Percentiles rank a stretch among this genome's conserved stretches.
Evolutionary conservation across 495 filamentous ascomycete genomes (phyloP).

Genomic region (Friedmanniomyces simplex): DNA sequence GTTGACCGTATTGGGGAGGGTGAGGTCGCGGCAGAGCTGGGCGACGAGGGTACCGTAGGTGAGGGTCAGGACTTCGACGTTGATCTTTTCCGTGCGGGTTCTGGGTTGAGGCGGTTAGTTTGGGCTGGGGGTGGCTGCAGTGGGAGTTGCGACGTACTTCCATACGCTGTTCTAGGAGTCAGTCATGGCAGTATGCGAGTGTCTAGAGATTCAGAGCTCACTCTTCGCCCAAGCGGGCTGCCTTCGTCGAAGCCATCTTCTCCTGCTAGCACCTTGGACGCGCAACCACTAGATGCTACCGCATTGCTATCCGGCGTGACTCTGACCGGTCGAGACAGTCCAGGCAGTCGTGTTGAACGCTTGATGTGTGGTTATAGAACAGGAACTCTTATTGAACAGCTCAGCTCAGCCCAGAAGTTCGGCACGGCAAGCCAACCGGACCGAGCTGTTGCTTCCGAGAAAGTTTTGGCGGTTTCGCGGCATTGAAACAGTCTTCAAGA

Average conservation of each 20-base stretch:
- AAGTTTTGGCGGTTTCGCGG: background rate
- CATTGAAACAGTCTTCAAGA: no score
- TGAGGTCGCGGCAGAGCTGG: constrained; percentile 91
- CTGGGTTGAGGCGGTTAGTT: constrained; percentile 28
- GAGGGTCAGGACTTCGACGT: constrained; percentile 90
- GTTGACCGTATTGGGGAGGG: constrained; percentile 78
- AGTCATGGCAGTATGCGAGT: constrained; percentile 1
- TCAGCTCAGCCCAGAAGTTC: no score
- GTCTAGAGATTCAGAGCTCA: constrained; percentile 39
- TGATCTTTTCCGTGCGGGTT: constrained; percentile 62
- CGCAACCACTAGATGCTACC: background rate
- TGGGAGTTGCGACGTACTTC: constrained; percentile 61
- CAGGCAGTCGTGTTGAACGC: no score
- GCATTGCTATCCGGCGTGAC: background rate
- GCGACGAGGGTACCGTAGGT: constrained; percentile 97
- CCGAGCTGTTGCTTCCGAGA: constrained; percentile 12
- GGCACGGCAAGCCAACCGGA: no score
- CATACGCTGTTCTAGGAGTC: constrained; percentile 58
- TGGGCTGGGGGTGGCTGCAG: constrained; percentile 3
- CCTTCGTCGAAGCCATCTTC: constrained; percentile 69
- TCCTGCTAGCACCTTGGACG: background rate
- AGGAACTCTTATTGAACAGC: no score
- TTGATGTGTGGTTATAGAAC: no score
- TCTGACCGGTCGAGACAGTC: no score
- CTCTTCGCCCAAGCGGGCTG: constrained; percentile 94